Conservation (phyloP, 73 alveolate species). For the Paramecium pentaurelia region DNA sequence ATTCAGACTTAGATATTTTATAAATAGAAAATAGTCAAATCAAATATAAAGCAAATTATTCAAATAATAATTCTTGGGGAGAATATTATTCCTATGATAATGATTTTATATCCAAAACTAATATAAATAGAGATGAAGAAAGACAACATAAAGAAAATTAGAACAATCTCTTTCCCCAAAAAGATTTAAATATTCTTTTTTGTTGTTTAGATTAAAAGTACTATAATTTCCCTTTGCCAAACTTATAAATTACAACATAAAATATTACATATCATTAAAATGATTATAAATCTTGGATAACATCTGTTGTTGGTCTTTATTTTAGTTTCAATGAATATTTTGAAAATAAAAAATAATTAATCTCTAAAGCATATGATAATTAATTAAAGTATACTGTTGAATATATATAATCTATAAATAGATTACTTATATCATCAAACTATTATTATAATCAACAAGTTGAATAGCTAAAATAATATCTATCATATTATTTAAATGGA, state of each 20-base stretch:
- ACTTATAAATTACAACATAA: background rate
- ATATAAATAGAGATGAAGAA: background rate
- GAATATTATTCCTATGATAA: background rate
- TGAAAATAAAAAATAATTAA: background rate
- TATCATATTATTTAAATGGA: conserved; percentile 10
- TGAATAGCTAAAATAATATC: background rate
- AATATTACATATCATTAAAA: background rate
- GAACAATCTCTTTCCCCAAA: background rate
- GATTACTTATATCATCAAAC: background rate
- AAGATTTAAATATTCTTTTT: background rate
- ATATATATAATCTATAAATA: background rate
- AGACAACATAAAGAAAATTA: background rate
- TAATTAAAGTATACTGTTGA: conserved; percentile 9
- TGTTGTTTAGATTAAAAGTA: background rate
- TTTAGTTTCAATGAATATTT: background rate
- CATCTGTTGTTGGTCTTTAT: background rate
- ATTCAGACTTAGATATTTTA: conserved; percentile 18
- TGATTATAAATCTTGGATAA: conserved; percentile 1
- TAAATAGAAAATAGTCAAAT: background rate
- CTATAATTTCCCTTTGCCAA: background rate
- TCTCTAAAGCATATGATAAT: background rate
- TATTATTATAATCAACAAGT: background rate
- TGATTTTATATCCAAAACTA: background rate
- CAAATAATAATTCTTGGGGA: background rate
- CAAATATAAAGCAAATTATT: background rate